phyloP scores from a whole-genome alignment of 2,329 filamentous ascomycete genomes.

The Diaporthe capsici region DNA sequence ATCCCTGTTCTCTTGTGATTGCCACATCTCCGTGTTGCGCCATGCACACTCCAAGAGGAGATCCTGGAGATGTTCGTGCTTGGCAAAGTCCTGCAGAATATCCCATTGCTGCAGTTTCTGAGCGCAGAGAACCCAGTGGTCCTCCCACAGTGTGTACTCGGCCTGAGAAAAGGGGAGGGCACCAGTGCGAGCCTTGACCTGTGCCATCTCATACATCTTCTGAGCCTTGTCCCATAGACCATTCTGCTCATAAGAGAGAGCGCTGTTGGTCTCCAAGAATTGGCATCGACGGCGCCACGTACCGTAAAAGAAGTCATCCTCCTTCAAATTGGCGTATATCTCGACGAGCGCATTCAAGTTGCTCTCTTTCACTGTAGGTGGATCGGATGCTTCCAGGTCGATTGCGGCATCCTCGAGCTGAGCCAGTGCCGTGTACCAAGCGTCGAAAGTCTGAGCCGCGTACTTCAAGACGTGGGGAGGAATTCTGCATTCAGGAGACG shows the following conservation, averaged over 20 bases:
- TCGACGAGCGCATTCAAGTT: slow-evolving; percentile 97
- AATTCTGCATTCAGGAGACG: slow-evolving; percentile 90
- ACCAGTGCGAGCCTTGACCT: slow-evolving; percentile 96
- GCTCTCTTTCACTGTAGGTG: slow-evolving; percentile 87
- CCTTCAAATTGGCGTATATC: slow-evolving; percentile 89
- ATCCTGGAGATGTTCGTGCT: slow-evolving; percentile 99
- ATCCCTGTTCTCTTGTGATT: slow-evolving; percentile 86
- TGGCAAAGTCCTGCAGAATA: slow-evolving; percentile 95
- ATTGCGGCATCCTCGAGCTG: slow-evolving; percentile 93
- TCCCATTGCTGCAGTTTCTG: slow-evolving; percentile 99
- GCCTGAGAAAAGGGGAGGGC: slow-evolving; percentile 96
- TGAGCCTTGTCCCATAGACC: slow-evolving; percentile 99
- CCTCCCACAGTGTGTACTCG: slow-evolving; percentile 99
- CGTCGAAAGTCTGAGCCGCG: slow-evolving; percentile 92
- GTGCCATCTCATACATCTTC: slow-evolving; percentile 94
- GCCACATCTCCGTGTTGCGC: slow-evolving; percentile 97
- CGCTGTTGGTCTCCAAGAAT: slow-evolving; percentile 97
- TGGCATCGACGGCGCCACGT: slow-evolving; percentile 96
- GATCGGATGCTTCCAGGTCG: slow-evolving; percentile 84
- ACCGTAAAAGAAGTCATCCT: slow-evolving; percentile 97
- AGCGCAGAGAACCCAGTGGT: slow-evolving; percentile 98
- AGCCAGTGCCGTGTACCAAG: slow-evolving; percentile 94
- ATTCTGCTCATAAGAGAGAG: slow-evolving; percentile 97
- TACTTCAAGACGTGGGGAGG: slow-evolving; percentile 98
- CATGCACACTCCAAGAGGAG: slow-evolving; percentile 95